Evolutionary conservation across 371 early-diverging fungal species (phyloP), one percentile per base, ranked within the genome.

Genomic region (Mucor mucedo): DNA sequence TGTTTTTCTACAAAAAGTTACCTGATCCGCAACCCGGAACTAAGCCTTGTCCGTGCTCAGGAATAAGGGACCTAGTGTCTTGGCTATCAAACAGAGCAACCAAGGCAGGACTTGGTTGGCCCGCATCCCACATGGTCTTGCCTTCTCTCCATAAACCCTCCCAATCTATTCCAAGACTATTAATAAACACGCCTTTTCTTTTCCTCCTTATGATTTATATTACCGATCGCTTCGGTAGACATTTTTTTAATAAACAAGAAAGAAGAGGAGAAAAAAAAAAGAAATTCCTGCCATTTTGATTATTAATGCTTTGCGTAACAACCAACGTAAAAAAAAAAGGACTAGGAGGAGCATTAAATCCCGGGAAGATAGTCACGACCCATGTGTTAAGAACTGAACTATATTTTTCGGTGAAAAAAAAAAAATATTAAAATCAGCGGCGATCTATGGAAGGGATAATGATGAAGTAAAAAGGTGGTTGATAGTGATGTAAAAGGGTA

Each of bases 11-110:
- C 32, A 50, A 50, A 30, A 50, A 52, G 14, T 38, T 69, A 73
- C 78, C 91, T 30, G 86, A 75, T 7, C 95, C 95, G 59, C 95
- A 94, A 13, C 95, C 95, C 2, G 95, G 94, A 30, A 95, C 92
- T 10, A 95, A 79, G 21, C 79, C 89, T 44, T 66, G 71, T 29
- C 88, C 90, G n/a, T 71, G 49, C 14, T 72, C 45, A 40, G 90
- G 90, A 41, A 91, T 74, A 52, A 85, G 70, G 11, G 81, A 68
- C 11, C 72, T 48, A 14, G 78, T 71, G 8, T 81, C 76, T 49
- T 84, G 83, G 47, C 87, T 79, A 16, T 85, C 78, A 28, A 92
- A 66, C 38, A 93, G 80, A 30, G 85, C 75, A 11, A 78, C 70
- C 39, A 93, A 70, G 0, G 92, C 92, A 2, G 91, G 90, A 41